A percentile compares a stretch with the other conserved stretches of the same genome.
Conservation (phyloP, 2,329 filamentous ascomycete genomes). For the Exophiala bonariae region DNA sequence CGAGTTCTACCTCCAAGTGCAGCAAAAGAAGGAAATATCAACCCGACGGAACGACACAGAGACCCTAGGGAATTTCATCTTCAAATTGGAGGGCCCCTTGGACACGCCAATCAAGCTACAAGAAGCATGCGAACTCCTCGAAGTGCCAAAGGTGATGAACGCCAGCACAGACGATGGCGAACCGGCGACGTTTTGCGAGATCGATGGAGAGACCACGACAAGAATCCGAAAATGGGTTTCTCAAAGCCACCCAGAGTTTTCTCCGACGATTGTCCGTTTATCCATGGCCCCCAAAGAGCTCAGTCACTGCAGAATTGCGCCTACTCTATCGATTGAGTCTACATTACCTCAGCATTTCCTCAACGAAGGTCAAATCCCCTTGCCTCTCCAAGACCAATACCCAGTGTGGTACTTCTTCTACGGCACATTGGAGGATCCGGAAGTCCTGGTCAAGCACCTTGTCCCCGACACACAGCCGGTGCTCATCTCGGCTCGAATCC, state of each 20-base stretch:
- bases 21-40: no score
- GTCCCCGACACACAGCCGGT: conserved; percentile 28
- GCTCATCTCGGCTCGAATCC: conserved; percentile 32
- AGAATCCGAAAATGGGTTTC: conserved; percentile 23
- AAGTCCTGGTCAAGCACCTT: conserved; percentile 34
- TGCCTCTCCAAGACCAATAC: conserved; percentile 32
- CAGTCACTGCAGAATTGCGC: conserved; percentile 24
- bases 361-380: conserved; percentile 1
- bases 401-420: conserved; percentile 49
- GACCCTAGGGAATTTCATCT: conserved; percentile 22
- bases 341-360: conserved; percentile 33
- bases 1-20: conserved; percentile 33
- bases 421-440: conserved; percentile 36
- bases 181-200: conserved; percentile 26
- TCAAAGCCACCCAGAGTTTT: conserved; percentile 19
- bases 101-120: conserved; percentile 24
- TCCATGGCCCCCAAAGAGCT: conserved; percentile 31
- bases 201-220: conserved; percentile 22
- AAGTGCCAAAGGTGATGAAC: conserved; percentile 12
- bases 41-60: not conserved
- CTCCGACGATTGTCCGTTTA: conserved; percentile 31
- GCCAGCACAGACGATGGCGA: conserved; percentile 26
- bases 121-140: conserved; percentile 18
- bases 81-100: conserved; percentile 29
- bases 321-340: conserved; percentile 28